Evolutionary conservation across 2,329 filamentous ascomycete genomes (phyloP), one percentile per base, ranked within the genome.

Genomic region (Cercospora brassicicola): DNA sequence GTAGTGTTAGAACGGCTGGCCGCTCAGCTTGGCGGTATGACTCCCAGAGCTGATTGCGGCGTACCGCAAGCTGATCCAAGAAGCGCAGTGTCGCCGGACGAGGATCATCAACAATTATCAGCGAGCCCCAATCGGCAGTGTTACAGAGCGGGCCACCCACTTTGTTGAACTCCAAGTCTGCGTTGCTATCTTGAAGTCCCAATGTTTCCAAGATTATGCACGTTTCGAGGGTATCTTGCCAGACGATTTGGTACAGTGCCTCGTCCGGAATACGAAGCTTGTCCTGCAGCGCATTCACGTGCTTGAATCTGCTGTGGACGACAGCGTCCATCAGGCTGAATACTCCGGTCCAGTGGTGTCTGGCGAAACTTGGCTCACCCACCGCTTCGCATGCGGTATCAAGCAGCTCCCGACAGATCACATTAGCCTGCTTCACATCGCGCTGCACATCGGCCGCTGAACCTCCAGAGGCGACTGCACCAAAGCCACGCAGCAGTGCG

Each of bases 11-110:
- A 6, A 70, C 71, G n/a, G 71, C 72, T 11, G 78, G 74, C 62
- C 73, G 63, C 2, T 65, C 33, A 7, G 33, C 73, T 3, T 71
- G 66, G 42, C 80, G 75, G 53, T 76, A 56, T 5, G 69, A 65
- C 7, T 33, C 56, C 79, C 80, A 81, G 0, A 80, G 59, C 4
- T 72, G 55, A 59, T 81, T 69, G 57, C 79, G 75, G 7, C 70
- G 71, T 67, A 70, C 71, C 30, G 80, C 79, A 31, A 81, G 71
- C 23, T 77, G 70, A 56, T 82, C 78, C 1, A 81, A 53, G 62
- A 82, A 81, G 4, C 61, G 73, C 59, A 76, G 77, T 0, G 73
- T 75, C 1, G 76, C 73, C 2, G 70, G 59, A 2, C 69, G 64
- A 10, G 65, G 68, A n/a, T 33, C 51, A 7, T 57, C 31, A 15